Percentiles rank a stretch among this genome's conserved stretches.
Conservation (phyloP, 441 rosid genomes). For the Jatropha multifida region DNA sequence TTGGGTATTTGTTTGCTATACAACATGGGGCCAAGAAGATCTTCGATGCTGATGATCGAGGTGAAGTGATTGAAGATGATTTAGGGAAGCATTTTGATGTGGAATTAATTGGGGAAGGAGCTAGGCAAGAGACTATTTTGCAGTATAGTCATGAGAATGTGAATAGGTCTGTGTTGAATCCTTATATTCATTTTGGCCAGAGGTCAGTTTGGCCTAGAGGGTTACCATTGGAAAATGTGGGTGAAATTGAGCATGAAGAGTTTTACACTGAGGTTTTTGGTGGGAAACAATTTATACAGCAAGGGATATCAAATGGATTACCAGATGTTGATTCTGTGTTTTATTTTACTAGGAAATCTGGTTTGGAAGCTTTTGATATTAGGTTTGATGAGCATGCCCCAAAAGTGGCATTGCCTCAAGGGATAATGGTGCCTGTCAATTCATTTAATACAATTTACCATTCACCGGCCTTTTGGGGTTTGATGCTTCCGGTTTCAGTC, state of each 20-base stretch:
- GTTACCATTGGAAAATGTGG: slow-evolving; percentile 86
- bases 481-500: slow-evolving; percentile 92
- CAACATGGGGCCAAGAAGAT: slow-evolving; percentile 92
- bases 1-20: slow-evolving; percentile 89
- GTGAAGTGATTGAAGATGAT: slow-evolving; percentile 77
- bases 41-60: slow-evolving; percentile 86
- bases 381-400: slow-evolving; percentile 82
- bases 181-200: slow-evolving; percentile 87
- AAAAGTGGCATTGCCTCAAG: slow-evolving; percentile 88
- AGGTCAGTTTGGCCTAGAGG: slow-evolving; percentile 97
- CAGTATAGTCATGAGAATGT: slow-evolving; percentile 80
- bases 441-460: slow-evolving; percentile 83
- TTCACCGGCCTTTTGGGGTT: slow-evolving; percentile 87
- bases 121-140: slow-evolving; percentile 72
- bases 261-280: slow-evolving; percentile 81
- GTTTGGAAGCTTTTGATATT: slow-evolving; percentile 75
- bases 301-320: slow-evolving; percentile 86
- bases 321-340: slow-evolving; percentile 97
- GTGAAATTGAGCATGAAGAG: slow-evolving; percentile 77
- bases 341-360: slow-evolving; percentile 74
- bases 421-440: slow-evolving; percentile 81
- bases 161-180: slow-evolving; percentile 75
- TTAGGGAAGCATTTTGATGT: slow-evolving; percentile 84
- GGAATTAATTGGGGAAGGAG: slow-evolving; percentile 69
- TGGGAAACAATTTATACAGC: slow-evolving; percentile 91